Conservation (phyloP, 2,329 filamentous ascomycete genomes). For the Tricladium varicosporioides region DNA sequence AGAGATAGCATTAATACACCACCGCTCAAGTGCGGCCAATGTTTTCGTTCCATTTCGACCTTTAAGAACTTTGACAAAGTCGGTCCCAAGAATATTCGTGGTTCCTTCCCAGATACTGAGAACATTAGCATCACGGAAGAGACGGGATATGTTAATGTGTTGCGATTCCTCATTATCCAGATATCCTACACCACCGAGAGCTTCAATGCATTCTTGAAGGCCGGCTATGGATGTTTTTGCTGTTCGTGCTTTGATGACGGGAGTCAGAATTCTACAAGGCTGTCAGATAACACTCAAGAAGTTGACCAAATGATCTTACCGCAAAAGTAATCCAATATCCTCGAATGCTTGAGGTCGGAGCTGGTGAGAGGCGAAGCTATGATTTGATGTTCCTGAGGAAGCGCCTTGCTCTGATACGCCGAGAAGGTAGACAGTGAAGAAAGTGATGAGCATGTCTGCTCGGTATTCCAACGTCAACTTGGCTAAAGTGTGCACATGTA, state of each 20-base stretch:
- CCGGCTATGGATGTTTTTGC: slow-evolving; percentile 49
- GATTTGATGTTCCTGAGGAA: neutral
- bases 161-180: slow-evolving; percentile 60
- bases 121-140: slow-evolving; percentile 64
- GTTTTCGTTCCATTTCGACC: slow-evolving; percentile 37
- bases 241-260: slow-evolving; percentile 57
- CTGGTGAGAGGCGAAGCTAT: slow-evolving; percentile 3
- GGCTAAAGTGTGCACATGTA: slow-evolving; percentile 59
- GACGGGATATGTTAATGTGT: slow-evolving; percentile 62
- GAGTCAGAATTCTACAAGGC: slow-evolving; percentile 55
- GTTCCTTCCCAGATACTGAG: slow-evolving; percentile 72
- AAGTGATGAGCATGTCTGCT: slow-evolving; percentile 53
- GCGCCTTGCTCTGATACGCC: slow-evolving; percentile 50
- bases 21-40: slow-evolving; percentile 41
- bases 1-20: slow-evolving; percentile 31
- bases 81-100: slow-evolving; percentile 64
- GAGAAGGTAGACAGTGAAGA: slow-evolving; percentile 53
- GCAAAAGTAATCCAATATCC: slow-evolving; percentile 17
- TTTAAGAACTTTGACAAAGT: slow-evolving; percentile 47
- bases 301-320: neutral
- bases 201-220: slow-evolving; percentile 59
- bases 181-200: slow-evolving; percentile 65
- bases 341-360: neutral
- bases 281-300: too few species aligned
- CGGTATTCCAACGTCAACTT: slow-evolving; percentile 54